These are phyloP conservation scores for Eucalyptus dawsonii DNA, from an alignment of 345 rosid species.

Conservation along the genomic window DNA sequence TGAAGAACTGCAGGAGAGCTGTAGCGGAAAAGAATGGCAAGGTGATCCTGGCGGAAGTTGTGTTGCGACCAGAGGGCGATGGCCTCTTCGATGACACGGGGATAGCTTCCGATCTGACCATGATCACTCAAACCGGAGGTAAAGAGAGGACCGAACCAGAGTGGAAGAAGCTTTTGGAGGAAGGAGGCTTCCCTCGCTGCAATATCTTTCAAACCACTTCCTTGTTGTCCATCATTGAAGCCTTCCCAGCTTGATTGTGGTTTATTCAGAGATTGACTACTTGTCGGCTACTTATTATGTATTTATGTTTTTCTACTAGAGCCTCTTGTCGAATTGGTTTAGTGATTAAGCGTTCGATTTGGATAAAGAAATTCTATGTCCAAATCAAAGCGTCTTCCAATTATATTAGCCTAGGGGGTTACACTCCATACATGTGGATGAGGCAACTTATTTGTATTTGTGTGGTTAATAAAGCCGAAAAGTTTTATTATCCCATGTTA, in stretches of 20 bases:
- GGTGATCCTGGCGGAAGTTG: no score
- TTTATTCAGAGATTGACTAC: no score
- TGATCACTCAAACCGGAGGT: slow-evolving; percentile 8
- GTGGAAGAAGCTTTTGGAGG: slow-evolving; percentile 13
- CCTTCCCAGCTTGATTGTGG: background rate
- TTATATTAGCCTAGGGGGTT: background rate
- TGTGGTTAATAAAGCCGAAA: background rate
- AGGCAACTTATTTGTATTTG: background rate
- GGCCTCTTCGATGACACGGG: background rate
- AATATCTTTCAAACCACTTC: slow-evolving; percentile 2
- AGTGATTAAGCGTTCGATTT: background rate
- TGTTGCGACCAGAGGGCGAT: background rate
- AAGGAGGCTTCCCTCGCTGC: slow-evolving; percentile 15
- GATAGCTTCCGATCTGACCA: background rate
- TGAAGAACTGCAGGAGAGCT: no score
- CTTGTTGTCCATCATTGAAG: slow-evolving; percentile 9
- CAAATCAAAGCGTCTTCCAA: background rate
- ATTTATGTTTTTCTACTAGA: no score
- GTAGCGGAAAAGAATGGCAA: no score
- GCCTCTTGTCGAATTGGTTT: no score
- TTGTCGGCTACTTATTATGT: no score
- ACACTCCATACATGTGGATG: background rate
- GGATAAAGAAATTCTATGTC: background rate
- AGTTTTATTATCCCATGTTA: no score
- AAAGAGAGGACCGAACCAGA: slow-evolving; percentile 6